Evolutionary conservation across 1,284 basidiomycete species (phyloP).

Genomic region (Coriolopsis trogii): DNA sequence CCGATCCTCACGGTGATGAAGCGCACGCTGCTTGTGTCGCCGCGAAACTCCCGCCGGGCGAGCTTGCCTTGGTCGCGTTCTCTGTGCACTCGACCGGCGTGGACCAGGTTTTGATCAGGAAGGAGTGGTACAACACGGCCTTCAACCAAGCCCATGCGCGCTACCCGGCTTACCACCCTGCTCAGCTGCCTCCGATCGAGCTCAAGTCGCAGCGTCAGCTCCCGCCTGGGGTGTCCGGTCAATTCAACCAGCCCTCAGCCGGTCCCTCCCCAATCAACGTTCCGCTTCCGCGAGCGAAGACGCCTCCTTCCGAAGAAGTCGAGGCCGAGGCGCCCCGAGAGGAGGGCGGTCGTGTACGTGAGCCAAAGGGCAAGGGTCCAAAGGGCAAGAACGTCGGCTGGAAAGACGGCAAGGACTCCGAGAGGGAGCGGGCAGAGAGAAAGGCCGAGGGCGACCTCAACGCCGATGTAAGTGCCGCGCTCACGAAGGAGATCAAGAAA

Average conservation of each 20-base stretch:
- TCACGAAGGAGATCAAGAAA: conserved; percentile 76
- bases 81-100: conserved; percentile 82
- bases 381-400: conserved; percentile 66
- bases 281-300: conserved; percentile 46
- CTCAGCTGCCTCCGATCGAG: conserved; percentile 29
- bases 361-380: conserved; percentile 54
- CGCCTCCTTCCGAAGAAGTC: conserved; percentile 73
- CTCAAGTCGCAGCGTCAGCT: conserved; percentile 43
- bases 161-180: conserved; percentile 53
- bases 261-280: conserved; percentile 46
- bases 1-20: conserved; percentile 77
- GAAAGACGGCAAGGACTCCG: conserved; percentile 50
- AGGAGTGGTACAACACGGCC: conserved; percentile 78
- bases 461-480: conserved; percentile 51
- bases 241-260: conserved; percentile 20
- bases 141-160: conserved; percentile 57
- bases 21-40: conserved; percentile 79
- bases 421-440: conserved; percentile 45
- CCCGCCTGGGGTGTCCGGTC: conserved; percentile 29
- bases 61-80: conserved; percentile 79
- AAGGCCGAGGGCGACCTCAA: conserved; percentile 52
- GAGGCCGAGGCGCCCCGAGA: conserved; percentile 64
- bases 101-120: conserved; percentile 80
- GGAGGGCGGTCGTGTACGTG: conserved; percentile 50
- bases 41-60: conserved; percentile 73